Base-by-base conservation (phyloP, 2,329 filamentous ascomycete genomes). In the Colletotrichum kahawae region DNA sequence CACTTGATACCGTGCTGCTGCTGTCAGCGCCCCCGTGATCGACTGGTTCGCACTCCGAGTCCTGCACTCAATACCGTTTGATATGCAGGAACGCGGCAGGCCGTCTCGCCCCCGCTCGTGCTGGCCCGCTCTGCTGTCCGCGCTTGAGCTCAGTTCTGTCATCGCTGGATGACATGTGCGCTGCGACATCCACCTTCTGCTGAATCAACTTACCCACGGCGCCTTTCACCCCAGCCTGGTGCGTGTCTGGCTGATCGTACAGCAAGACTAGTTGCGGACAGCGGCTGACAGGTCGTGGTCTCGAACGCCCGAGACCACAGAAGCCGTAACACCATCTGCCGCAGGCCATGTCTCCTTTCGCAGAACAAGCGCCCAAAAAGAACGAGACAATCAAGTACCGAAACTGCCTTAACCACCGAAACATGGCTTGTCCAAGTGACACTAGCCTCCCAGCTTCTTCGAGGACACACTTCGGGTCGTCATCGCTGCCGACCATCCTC, bases 21-120 rank as follows among this genome's bases (percentile, higher is more conserved):
- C 43, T 27, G 24, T 27, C 48, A 66, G 36, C 21, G 56, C 38
- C 59, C 14, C 59, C 33, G 57, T 72, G 48, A 69, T 72, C 67
- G 63, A 65, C 68, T 69, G n/a, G 67, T 21, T 62, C 71, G 65
- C 24, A 43, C 63, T 71, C 57, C 34, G 34, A 66, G 48, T 38
- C 33, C 24, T 71, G 75, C 72, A 24, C 48, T 56, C 27, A 18
- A 66, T 48, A n/a, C 34, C 51, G 38, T 75, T 67, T 33, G 72
- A 65, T 33, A 36, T 67, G 67, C 51, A 67, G 67, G 38, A 64
- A 43, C 34, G 34, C 38, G 31, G 56, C 16, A 16, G 67, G 57
- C n/a, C 70, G 68, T 33, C 7, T 33, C 31, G 31, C 31, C 18
- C 16, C 29, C 16, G 21, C 67, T 65, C 27, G 36, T 31, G 43